A percentile compares a stretch with the other conserved stretches of the same genome.
These are phyloP conservation scores for Aspergillus kassunensis DNA, from an alignment of 495 filamentous ascomycete genomes.

Conservation along the genomic window DNA sequence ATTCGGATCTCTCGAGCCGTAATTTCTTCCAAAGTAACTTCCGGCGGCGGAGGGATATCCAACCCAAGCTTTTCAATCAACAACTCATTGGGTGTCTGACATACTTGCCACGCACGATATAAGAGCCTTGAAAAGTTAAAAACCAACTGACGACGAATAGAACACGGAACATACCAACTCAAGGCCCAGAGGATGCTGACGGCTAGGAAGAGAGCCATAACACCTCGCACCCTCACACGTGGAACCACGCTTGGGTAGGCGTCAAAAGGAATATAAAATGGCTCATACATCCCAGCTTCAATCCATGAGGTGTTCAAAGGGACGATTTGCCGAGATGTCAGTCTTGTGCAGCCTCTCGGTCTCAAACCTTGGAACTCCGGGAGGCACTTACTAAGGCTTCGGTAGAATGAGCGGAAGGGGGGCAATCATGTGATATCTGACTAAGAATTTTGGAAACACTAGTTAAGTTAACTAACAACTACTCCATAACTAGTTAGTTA, in stretches of 20 bases:
- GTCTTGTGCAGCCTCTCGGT: constrained; percentile 1
- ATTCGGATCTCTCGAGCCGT: constrained; percentile 82
- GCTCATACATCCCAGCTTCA: constrained; percentile 49
- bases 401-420: too few relatives aligned
- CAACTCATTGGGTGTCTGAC: constrained; percentile 84
- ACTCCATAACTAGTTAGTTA: background rate
- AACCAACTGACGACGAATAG: too few relatives aligned
- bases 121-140: too few relatives aligned
- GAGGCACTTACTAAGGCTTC: constrained; percentile 1
- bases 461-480: too few relatives aligned
- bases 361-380: background rate
- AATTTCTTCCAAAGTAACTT: constrained; percentile 89
- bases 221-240: constrained; percentile 46
- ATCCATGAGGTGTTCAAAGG: constrained; percentile 30
- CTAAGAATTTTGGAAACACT: background rate
- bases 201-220: constrained; percentile 49
- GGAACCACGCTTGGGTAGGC: constrained; percentile 46
- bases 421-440: constrained; percentile 16
- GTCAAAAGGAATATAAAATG: constrained; percentile 44
- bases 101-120: constrained; percentile 76
- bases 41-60: constrained; percentile 84
- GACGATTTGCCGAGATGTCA: constrained; percentile 10
- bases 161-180: constrained; percentile 41
- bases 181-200: constrained; percentile 48
- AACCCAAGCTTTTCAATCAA: constrained; percentile 87